These are phyloP conservation scores for Melanopsichium pennsylvanicum DNA, from an alignment of 1,284 basidiomycete species.

Conservation along the genomic window DNA sequence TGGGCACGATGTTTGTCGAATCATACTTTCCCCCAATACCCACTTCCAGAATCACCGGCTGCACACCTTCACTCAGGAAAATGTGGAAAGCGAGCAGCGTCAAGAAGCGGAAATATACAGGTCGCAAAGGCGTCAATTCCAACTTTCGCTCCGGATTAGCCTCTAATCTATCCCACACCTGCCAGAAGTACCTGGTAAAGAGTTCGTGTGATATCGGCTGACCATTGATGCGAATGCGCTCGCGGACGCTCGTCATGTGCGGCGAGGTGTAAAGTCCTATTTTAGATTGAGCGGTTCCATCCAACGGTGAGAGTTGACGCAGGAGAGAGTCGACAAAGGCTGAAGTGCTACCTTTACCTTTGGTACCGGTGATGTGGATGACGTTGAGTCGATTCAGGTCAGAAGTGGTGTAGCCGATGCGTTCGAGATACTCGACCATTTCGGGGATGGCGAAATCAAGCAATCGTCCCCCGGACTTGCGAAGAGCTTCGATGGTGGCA, in stretches of 20 bases:
- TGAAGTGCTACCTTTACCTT: conserved; percentile 97
- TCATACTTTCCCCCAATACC: conserved; percentile 95
- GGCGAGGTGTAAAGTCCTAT: conserved; percentile 93
- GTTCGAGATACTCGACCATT: conserved; percentile 85
- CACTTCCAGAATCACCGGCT: conserved; percentile 93
- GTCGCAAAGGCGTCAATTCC: conserved; percentile 73
- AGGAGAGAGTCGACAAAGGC: conserved; percentile 74
- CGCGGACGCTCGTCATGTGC: conserved; percentile 92
- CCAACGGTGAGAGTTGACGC: conserved; percentile 36
- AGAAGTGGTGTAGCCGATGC: conserved; percentile 82
- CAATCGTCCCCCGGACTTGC: conserved; percentile 77
- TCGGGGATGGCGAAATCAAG: conserved; percentile 81
- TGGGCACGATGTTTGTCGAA: conserved; percentile 93
- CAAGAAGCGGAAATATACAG: conserved; percentile 92
- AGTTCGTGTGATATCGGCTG: conserved; percentile 83
- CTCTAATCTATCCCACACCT: conserved; percentile 90
- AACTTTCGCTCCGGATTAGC: conserved; percentile 68
- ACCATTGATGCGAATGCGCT: conserved; percentile 93
- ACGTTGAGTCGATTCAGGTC: conserved; percentile 90
- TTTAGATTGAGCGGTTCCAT: conserved; percentile 32
- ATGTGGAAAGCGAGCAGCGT: conserved; percentile 92
- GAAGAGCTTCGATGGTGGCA: conserved; percentile 82
- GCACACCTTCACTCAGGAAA: conserved; percentile 80
- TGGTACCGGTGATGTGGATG: conserved; percentile 96
- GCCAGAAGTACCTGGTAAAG: conserved; percentile 92